Base-by-base conservation (phyloP, 2,329 filamentous ascomycete genomes). In the Alternaria gaisen region DNA sequence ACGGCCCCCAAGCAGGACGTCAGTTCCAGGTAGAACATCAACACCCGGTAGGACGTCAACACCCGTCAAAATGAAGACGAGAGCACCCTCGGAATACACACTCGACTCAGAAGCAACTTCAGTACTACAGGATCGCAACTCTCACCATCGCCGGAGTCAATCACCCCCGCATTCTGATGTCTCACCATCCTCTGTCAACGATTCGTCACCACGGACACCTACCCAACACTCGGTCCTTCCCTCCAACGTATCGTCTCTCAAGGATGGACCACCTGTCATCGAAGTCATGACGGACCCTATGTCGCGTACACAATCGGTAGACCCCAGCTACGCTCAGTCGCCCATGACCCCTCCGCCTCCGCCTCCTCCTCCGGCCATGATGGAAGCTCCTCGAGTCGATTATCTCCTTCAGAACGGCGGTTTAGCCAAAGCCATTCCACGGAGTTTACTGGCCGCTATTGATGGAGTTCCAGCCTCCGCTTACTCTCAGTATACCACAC, bases 401-500 rank as follows among this genome's bases (percentile, higher is more conserved):
- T 98, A 98, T 75, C 83, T 98, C 18, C 85, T 97, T 56, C 92
- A 95, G 71, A 90, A 97, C 77, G 94, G 94, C 40, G 94, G 94
- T 1, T 81, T 98, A 18, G 79, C 88, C 22, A 86, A 90, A 44
- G 83, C 88, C 1, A 86, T 95, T 0, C 88, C 93, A 1, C 91
- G 90, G 69, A 88, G 88, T 60, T 87, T 97, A 53, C 82, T 97
- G 8, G 85, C 88, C 40, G 89, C 84, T 43, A 82, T 87, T 58
- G 90, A 87, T 83, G 67, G 67, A 40, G 82, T 75, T 86, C 83
- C 77, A 61, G 86, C 82, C 32, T 83, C 86, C 43, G 84, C 87
- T 1, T 87, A 88, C 7, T 89, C 90, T 54, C 85, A 87, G 8
- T 83, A 83, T 63, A 76, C 76, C 47, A 88, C 90, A 2, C 84